phyloP scores from a whole-genome alignment of 78 protist genomes.

The Dictyostelium citrinum region DNA sequence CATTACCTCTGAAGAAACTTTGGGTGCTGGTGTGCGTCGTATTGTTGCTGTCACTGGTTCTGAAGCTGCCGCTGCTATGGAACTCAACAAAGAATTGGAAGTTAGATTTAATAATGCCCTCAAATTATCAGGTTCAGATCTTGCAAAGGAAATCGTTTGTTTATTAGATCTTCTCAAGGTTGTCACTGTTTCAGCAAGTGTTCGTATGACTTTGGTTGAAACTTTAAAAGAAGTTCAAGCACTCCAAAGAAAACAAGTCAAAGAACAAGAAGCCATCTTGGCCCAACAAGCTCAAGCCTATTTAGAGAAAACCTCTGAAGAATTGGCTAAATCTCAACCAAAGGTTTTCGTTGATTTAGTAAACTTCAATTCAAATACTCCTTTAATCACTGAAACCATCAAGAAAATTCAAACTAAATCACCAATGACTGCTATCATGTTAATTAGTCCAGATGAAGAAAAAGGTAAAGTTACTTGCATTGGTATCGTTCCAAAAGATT shows the following conservation, averaged over 20 bases:
- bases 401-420: constrained; percentile 45
- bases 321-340: background rate
- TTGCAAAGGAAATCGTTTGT: constrained; percentile 6
- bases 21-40: constrained; percentile 94
- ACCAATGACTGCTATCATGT: constrained; percentile 35
- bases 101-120: constrained; percentile 2
- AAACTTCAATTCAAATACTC: constrained; percentile 30
- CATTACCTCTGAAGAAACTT: constrained; percentile 90
- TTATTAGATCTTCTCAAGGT: constrained; percentile 2
- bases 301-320: background rate
- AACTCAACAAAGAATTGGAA: constrained; percentile 34
- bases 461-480: constrained; percentile 30
- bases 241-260: background rate
- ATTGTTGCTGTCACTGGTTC: constrained; percentile 89
- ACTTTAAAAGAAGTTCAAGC: background rate
- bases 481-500: constrained; percentile 40
- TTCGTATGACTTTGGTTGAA: background rate
- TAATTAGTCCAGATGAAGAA: constrained; percentile 63
- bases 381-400: constrained; percentile 41
- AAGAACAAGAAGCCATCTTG: background rate
- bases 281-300: background rate
- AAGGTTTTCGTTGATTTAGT: constrained; percentile 24
- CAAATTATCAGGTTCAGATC: constrained; percentile 47
- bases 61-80: constrained; percentile 71
- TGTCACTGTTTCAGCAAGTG: background rate